Evolutionary conservation across 805 yeast genomes (phyloP), one percentile per base, ranked within the genome.

Genomic region (Zygosaccharomyces bailii): DNA sequence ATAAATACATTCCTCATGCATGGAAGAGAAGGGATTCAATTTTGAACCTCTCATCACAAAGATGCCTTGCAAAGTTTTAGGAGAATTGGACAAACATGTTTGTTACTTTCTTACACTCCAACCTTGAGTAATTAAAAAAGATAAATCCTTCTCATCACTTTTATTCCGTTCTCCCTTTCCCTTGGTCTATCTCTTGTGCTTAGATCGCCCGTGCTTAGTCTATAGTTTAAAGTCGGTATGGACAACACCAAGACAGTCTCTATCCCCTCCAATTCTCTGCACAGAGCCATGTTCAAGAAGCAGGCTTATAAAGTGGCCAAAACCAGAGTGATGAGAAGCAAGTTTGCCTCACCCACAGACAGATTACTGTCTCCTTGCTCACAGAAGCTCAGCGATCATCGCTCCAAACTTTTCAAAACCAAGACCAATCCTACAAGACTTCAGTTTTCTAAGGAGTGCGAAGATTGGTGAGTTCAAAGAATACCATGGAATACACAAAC

Each of bases 281-380:
- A 57, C 41, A 60, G 53, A 45, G 43, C 55, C 18, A 49, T 61
- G 43, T 56, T 60, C 39, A 54, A 58, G 38, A 56, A 54, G 37
- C 43, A 38, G 18, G 32, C 40, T 16, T 37, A 37, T 14, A 46
- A 41, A 32, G 43, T 39, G 10, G 48, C 42, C 18, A 45, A 49
- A 44, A 32, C 39, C 14, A 51, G 46, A 33, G 31, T 39, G n/a
- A 34, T 34, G 31, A 54, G 49, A 52, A 47, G 56, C 44, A 60
- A 60, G 29, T 60, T 67, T 49, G 66, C 77, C 5, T 77, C 82
- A 10, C 84, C 84, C 34, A 79, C 85, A 2, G 85, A 79, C 53
- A 73, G 67, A 39, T 50, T 78, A 50, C 59, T 79, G 60, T 77
- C 82, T 3, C 84, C 84, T 21, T 76, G 82, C 54, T 71, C 82